Percentiles rank a stretch among this genome's conserved stretches.
phyloP scores from a whole-genome alignment of 2,329 filamentous ascomycete species.

The Phialemoniopsis sp. region DNA sequence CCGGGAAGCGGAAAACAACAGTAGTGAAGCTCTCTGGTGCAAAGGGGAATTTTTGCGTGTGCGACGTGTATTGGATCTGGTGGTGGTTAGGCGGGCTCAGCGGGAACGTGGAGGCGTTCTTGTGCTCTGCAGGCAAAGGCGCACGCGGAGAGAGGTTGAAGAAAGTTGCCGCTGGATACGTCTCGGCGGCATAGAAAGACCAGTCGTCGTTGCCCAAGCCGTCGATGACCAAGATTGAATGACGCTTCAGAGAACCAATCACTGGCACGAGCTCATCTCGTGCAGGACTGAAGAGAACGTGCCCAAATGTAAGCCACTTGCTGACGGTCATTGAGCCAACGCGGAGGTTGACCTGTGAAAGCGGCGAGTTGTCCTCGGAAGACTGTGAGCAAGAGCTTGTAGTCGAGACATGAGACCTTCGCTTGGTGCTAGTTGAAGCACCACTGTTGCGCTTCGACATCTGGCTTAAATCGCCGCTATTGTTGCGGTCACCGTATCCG shows the following conservation, averaged over 20 bases:
- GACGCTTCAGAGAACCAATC: slow-evolving; percentile 47
- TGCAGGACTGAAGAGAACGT: slow-evolving; percentile 77
- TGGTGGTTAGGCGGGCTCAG: slow-evolving; percentile 66
- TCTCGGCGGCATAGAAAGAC: not conserved
- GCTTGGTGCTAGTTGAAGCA: slow-evolving; percentile 7
- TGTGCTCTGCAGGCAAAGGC: slow-evolving; percentile 40
- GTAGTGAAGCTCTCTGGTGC: slow-evolving; percentile 70
- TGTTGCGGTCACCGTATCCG: slow-evolving; percentile 32
- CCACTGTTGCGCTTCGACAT: no score
- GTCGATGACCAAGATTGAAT: slow-evolving; percentile 71
- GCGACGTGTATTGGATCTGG: slow-evolving; percentile 64
- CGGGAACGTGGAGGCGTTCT: slow-evolving; percentile 40
- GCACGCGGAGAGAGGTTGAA: slow-evolving; percentile 68
- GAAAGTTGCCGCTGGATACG: slow-evolving; percentile 60
- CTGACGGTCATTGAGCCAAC: slow-evolving; percentile 80
- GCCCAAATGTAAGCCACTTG: slow-evolving; percentile 83
- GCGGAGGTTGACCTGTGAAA: slow-evolving; percentile 70
- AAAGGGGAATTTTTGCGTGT: slow-evolving; percentile 68
- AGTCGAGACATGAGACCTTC: no score
- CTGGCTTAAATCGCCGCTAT: slow-evolving; percentile 6
- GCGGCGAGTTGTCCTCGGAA: slow-evolving; percentile 55
- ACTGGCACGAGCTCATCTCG: slow-evolving; percentile 63
- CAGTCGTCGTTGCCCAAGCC: slow-evolving; percentile 63
- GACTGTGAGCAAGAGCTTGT: slow-evolving; percentile 6
- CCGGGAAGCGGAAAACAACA: slow-evolving; percentile 74